These are phyloP conservation scores for Hirsutella rhossiliensis DNA, from an alignment of 2,329 filamentous ascomycete species.

Conservation along the genomic window DNA sequence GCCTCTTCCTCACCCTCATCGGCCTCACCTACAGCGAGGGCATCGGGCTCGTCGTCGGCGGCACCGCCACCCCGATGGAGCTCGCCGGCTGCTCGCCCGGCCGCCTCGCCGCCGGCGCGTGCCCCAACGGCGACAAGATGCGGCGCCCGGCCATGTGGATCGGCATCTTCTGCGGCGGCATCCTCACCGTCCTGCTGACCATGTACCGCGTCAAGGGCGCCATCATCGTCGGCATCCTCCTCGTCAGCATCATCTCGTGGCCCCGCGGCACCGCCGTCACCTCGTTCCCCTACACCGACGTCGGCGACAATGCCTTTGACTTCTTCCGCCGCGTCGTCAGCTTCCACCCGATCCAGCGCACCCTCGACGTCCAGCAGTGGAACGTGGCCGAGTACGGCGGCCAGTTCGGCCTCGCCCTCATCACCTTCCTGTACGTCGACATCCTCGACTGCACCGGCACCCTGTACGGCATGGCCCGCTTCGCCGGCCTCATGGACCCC, in stretches of 20 bases:
- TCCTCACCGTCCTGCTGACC: constrained; percentile 70
- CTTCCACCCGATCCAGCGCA: constrained; percentile 64
- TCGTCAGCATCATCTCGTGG: constrained; percentile 85
- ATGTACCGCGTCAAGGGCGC: constrained; percentile 81
- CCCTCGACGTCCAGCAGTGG: constrained; percentile 64
- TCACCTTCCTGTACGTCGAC: constrained; percentile 85
- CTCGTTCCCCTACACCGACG: constrained; percentile 62
- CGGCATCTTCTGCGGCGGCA: constrained; percentile 75
- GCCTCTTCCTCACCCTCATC: constrained; percentile 67
- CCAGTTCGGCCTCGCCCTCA: constrained; percentile 71
- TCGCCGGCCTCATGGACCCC: constrained; percentile 68
- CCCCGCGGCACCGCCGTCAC: constrained; percentile 65
- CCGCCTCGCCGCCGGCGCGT: constrained; percentile 37
- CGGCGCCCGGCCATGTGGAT: constrained; percentile 76
- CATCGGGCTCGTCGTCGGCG: constrained; percentile 66
- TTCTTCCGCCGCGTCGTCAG: constrained; percentile 84
- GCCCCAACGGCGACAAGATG: constrained; percentile 59
- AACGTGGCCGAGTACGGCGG: constrained; percentile 54
- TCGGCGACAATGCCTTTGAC: constrained; percentile 61
- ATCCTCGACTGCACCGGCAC: constrained; percentile 82
- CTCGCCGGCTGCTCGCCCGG: constrained; percentile 56
- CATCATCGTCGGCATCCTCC: constrained; percentile 69
- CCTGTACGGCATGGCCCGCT: constrained; percentile 80
- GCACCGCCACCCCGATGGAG: constrained; percentile 54
- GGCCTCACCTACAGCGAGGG: constrained; percentile 71